Evolutionary conservation across 1,284 basidiomycete genomes (phyloP).

Genomic region (Ganoderma lucidum): DNA sequence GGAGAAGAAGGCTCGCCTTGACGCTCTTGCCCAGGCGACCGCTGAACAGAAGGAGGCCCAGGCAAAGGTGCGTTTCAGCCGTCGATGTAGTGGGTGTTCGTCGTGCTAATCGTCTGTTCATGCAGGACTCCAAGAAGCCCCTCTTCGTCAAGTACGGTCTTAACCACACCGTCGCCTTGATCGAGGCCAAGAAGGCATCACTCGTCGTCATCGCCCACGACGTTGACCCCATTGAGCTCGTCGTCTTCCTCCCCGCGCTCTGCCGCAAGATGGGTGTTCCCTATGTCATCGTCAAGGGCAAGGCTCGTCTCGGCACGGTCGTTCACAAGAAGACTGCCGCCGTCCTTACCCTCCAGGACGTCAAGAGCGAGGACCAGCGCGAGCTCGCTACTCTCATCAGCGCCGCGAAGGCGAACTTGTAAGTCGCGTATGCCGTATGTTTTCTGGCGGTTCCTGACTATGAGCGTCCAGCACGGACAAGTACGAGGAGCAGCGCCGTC

Average conservation of each 20-base stretch:
- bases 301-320: conserved; percentile 95
- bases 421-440: conserved; percentile 40
- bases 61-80: conserved; percentile 54
- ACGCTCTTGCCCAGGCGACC: conserved; percentile 76
- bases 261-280: conserved; percentile 99
- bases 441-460: conserved; percentile 16
- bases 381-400: conserved; percentile 94
- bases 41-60: conserved; percentile 83
- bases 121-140: conserved; percentile 88
- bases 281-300: conserved; percentile 98
- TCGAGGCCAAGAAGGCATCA: conserved; percentile 97
- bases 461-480: conserved; percentile 81
- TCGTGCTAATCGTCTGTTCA: conserved; percentile 17
- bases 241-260: conserved; percentile 97
- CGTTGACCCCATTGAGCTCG: conserved; percentile 98
- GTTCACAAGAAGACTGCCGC: conserved; percentile 99
- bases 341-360: conserved; percentile 91
- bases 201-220: conserved; percentile 98
- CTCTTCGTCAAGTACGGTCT: conserved; percentile 97
- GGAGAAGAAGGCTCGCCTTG: conserved; percentile 97
- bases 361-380: conserved; percentile 93
- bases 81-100: not conserved
- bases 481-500: conserved; percentile 90
- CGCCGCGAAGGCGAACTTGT: conserved; percentile 98
- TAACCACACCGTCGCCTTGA: conserved; percentile 95